Evolutionary conservation across 2,329 filamentous ascomycete species (phyloP).

Genomic region (Claviceps spartinae): DNA sequence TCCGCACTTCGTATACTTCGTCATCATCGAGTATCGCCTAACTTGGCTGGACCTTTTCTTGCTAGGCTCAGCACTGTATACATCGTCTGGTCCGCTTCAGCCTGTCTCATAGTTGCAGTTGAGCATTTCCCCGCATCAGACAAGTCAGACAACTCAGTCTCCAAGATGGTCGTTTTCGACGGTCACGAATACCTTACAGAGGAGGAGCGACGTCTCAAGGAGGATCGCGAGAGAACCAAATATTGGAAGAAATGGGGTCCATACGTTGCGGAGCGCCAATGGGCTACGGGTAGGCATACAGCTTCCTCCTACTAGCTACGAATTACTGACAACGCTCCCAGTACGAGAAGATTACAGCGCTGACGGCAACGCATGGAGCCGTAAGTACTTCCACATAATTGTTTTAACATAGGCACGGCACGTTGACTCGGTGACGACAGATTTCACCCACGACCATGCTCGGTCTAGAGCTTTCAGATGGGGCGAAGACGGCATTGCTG

Average conservation of each 20-base stretch:
- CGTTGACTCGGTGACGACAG: slow-evolving; percentile 27
- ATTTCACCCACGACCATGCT: slow-evolving; percentile 89
- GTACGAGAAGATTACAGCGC: slow-evolving; percentile 85
- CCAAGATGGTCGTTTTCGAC: slow-evolving; percentile 76
- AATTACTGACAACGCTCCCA: slow-evolving; percentile 14
- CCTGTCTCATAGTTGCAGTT: slow-evolving; percentile 3
- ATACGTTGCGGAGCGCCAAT: slow-evolving; percentile 87
- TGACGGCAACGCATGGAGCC: slow-evolving; percentile 90
- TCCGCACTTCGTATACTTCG: not conserved
- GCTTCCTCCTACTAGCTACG: not conserved
- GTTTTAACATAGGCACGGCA: slow-evolving; percentile 1
- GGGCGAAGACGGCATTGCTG: slow-evolving; percentile 95
- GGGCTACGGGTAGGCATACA: slow-evolving; percentile 63
- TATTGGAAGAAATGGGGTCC: slow-evolving; percentile 99
- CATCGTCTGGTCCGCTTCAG: not conserved
- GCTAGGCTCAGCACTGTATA: not conserved
- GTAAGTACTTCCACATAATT: slow-evolving; percentile 38
- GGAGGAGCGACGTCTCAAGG: slow-evolving; percentile 79
- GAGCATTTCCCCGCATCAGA: slow-evolving; percentile 2
- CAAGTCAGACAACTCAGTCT: not conserved
- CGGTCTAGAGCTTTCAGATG: slow-evolving; percentile 81
- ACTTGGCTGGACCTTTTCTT: not conserved
- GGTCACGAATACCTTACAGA: slow-evolving; percentile 75
- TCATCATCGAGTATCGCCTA: not conserved
- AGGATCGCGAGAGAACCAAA: slow-evolving; percentile 68